Evolutionary conservation across 2,329 filamentous ascomycete genomes (phyloP).

Genomic region (Diatrype stigma): DNA sequence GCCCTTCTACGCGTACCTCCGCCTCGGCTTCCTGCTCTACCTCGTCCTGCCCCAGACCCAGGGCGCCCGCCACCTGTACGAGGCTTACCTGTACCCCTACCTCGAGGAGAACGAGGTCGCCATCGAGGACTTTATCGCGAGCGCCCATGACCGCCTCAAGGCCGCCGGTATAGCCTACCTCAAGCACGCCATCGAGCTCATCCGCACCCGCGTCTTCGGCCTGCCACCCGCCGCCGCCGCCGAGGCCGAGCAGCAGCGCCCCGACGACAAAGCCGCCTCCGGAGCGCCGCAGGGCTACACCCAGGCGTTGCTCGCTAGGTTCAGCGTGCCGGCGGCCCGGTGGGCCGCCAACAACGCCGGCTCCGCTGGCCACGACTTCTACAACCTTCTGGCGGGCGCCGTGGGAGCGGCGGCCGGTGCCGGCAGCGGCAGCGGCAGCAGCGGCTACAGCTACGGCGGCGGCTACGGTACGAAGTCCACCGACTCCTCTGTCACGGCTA

Average conservation of each 20-base stretch:
- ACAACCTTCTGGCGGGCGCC: constrained; percentile 70
- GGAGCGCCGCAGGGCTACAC: constrained; percentile 63
- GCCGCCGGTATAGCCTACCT: constrained; percentile 73
- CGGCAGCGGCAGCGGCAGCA: constrained; percentile 23
- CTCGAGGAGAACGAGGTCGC: constrained; percentile 79
- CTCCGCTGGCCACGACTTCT: constrained; percentile 61
- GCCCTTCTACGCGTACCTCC: constrained; percentile 90
- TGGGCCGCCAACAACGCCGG: constrained; percentile 44
- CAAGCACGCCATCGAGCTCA: constrained; percentile 63
- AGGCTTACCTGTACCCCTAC: constrained; percentile 81
- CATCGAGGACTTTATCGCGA: constrained; percentile 87
- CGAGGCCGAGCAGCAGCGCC: constrained; percentile 32
- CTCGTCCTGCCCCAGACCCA: constrained; percentile 97
- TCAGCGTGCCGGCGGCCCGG: constrained; percentile 72
- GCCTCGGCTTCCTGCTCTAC: constrained; percentile 83
- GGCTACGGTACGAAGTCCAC: neutral
- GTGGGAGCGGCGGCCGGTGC: constrained; percentile 59
- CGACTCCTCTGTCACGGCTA: too few species aligned
- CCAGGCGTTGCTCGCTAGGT: constrained; percentile 76
- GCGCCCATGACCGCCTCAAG: constrained; percentile 73
- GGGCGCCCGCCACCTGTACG: constrained; percentile 82
- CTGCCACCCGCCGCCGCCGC: constrained; percentile 53
- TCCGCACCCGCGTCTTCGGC: constrained; percentile 76
- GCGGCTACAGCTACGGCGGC: constrained; percentile 29
- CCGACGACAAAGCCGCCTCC: constrained; percentile 40